Evolutionary conservation across 208 protist genomes (phyloP), one percentile per base, ranked within the genome.

Genomic region (Acanthamoeba sp.): DNA sequence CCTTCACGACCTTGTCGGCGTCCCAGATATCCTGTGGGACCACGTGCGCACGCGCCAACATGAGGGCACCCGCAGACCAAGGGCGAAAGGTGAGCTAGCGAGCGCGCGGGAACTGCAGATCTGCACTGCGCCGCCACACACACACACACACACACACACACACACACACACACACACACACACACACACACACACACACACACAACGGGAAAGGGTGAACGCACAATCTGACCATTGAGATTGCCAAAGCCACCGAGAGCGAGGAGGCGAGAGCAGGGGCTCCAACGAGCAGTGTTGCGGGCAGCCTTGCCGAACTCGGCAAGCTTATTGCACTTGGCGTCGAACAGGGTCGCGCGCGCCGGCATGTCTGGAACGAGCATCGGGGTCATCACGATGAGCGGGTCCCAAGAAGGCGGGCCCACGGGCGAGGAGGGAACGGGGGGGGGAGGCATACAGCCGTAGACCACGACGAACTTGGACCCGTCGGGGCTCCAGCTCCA

Each of bases 191-290:
- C 42, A 48, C 42, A 48, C 42, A 48, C 42, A 48, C 10, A 3
- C 42, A 48, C 42, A 16, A 64, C 57, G 57, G 57, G 57, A 2
- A 55, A 71, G 34, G n/a, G 3, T 5, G 29, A 40, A 16, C 29
- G 34, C 34, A 91, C 57, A 69, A 95, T 91, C 12, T 95, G 55
- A 24, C 94, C 94, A 40, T 59, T 45, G 10, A 96, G 48, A 48
- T 95, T 95, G 38, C 95, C 95, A 76, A 96, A 96, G 40, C 94
- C 95, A 38, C 80, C 95, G 2, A 96, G 14, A 36, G 32, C 22
- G 0, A 96, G 71, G 1, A 96, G 22, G 50, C 69, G 92, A 27
- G 91, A 91, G 48, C 95, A 93, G 7, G 96, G 96, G 18, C 90
- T 95, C 69, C 92, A 97, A 29, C 69, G 10, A 50, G 94, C 59